Evolutionary conservation across 345 rosid genomes (phyloP).

Genomic region (Melaleuca quinquenervia): DNA sequence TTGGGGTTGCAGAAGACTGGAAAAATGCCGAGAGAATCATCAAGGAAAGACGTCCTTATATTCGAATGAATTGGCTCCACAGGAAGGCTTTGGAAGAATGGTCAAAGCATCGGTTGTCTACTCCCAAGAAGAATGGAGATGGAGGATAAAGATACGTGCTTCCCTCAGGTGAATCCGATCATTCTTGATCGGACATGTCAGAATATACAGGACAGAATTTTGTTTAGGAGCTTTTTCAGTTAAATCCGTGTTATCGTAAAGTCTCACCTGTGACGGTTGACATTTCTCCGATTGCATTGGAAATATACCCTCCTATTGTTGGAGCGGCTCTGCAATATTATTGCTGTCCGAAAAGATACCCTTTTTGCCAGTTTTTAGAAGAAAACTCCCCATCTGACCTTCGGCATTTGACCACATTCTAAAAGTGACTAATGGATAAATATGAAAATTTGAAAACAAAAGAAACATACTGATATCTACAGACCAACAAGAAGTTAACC

Average conservation of each 20-base stretch:
- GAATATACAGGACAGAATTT: background rate
- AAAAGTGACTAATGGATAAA: background rate
- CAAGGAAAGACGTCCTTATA: conserved; percentile 36
- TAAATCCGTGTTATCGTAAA: background rate
- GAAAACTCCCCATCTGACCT: background rate
- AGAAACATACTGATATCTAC: background rate
- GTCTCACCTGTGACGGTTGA: background rate
- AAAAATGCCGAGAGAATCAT: conserved; percentile 47
- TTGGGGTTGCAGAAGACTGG: conserved; percentile 57
- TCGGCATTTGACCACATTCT: background rate
- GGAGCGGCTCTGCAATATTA: background rate
- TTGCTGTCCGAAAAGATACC: background rate
- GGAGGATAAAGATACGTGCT: background rate
- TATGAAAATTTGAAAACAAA: background rate
- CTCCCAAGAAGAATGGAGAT: conserved; percentile 6
- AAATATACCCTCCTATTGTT: background rate
- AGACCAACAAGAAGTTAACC: background rate
- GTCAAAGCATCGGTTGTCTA: conserved; percentile 40
- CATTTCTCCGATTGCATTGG: background rate
- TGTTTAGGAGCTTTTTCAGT: background rate
- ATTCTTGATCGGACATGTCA: background rate
- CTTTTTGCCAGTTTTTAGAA: background rate
- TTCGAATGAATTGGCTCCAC: conserved; percentile 47
- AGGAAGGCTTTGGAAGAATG: conserved; percentile 46
- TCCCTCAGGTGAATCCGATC: background rate